Conservation (phyloP, 1,284 basidiomycete species). For the Ustilago nuda region DNA sequence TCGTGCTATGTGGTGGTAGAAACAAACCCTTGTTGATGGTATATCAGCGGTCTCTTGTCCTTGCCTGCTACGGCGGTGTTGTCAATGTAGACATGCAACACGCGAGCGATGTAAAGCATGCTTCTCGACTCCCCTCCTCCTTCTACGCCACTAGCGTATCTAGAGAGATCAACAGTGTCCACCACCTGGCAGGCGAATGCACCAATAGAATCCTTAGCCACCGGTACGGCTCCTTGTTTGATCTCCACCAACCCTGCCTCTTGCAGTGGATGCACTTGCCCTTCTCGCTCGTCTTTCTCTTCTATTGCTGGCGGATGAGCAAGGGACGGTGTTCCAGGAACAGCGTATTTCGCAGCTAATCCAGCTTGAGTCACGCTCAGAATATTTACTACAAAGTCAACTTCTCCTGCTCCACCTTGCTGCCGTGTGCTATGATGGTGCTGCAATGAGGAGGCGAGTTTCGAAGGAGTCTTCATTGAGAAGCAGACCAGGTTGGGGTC, state of each 20-base stretch:
- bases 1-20: conserved; percentile 8
- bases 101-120: conserved; percentile 36
- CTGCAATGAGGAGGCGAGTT: conserved; percentile 26
- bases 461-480: conserved; percentile 34
- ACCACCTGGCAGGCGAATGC: conserved; percentile 34
- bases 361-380: conserved; percentile 6
- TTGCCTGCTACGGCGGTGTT: background rate
- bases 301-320: background rate
- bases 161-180: conserved; percentile 18
- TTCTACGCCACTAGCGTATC: background rate
- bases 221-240: conserved; percentile 3
- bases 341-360: conserved; percentile 29
- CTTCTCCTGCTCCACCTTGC: background rate
- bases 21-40: conserved; percentile 34
- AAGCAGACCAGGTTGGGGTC: conserved; percentile 40
- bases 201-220: conserved; percentile 14
- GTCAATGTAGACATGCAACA: conserved; percentile 19
- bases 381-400: conserved; percentile 29
- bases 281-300: background rate
- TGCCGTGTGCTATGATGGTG: conserved; percentile 4
- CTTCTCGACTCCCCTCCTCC: background rate
- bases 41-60: conserved; percentile 23
- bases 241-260: conserved; percentile 10
- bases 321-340: conserved; percentile 25
- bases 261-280: conserved; percentile 25